phyloP scores from a whole-genome alignment of 169 alveolate species.

The Plasmodium sp. region DNA sequence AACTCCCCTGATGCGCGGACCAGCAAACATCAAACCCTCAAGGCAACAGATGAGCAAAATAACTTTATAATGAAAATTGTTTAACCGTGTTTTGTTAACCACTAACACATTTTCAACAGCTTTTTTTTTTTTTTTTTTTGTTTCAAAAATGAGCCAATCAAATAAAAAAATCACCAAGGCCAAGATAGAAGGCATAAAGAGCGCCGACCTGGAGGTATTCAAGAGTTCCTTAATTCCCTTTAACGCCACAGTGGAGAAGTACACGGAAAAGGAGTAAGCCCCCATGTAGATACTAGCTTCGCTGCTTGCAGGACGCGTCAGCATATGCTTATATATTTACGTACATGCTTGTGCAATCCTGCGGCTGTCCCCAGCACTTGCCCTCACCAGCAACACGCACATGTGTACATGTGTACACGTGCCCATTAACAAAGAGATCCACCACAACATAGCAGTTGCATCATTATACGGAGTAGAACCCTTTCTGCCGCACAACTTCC shows the following conservation, averaged over 20 bases:
- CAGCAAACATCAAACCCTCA: background rate
- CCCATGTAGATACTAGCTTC: background rate
- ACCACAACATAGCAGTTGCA: background rate
- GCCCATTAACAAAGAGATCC: background rate
- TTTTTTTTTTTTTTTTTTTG: background rate
- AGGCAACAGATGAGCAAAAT: background rate
- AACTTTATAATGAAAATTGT: slow-evolving; percentile 5
- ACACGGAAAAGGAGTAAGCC: slow-evolving; percentile 31
- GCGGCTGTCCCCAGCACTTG: background rate
- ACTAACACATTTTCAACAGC: background rate
- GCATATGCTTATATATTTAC: background rate
- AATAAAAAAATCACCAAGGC: slow-evolving; percentile 57
- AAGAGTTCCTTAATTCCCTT: slow-evolving; percentile 50
- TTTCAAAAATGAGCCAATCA: slow-evolving; percentile 55
- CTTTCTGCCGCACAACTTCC: background rate
- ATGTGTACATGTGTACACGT: background rate
- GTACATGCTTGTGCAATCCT: background rate
- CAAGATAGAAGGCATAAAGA: slow-evolving; percentile 28
- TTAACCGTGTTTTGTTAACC: background rate
- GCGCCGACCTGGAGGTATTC: slow-evolving; percentile 35
- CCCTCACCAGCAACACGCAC: background rate
- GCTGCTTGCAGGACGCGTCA: background rate
- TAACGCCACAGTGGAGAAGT: slow-evolving; percentile 46
- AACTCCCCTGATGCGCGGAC: background rate
- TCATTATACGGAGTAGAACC: background rate